Evolutionary conservation across 495 filamentous ascomycete species (phyloP).

Genomic region (Jackrogersella multiformis): DNA sequence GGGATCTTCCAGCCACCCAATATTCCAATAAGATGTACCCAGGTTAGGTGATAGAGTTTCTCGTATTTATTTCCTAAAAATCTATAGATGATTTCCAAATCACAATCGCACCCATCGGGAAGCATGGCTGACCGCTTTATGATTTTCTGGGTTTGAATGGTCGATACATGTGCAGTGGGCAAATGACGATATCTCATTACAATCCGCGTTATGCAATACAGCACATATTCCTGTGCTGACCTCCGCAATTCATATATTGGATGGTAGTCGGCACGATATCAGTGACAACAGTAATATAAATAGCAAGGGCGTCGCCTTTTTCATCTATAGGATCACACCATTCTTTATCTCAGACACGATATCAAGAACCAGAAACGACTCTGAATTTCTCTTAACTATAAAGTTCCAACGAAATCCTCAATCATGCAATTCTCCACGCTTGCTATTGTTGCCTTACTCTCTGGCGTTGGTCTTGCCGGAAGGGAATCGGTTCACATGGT

Average conservation of each 20-base stretch:
- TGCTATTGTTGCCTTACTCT: conserved; percentile 7
- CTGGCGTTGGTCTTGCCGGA: conserved; percentile 8
- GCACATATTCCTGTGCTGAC: too few relatives aligned
- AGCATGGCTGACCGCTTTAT: too few relatives aligned
- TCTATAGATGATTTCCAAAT: too few relatives aligned
- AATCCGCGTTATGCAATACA: too few relatives aligned
- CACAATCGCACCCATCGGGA: too few relatives aligned
- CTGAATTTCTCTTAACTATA: neutral
- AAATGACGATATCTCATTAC: too few relatives aligned
- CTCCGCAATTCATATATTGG: neutral
- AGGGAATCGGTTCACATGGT: conserved; percentile 34
- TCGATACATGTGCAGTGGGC: too few relatives aligned
- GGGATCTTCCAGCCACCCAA: too few relatives aligned
- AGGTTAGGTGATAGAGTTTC: too few relatives aligned
- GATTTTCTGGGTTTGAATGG: too few relatives aligned
- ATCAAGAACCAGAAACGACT: neutral
- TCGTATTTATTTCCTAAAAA: too few relatives aligned
- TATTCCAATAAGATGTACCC: too few relatives aligned
- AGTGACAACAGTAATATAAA: neutral
- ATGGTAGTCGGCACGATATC: neutral
- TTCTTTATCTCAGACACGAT: conserved; percentile 1
- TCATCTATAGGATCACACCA: neutral
- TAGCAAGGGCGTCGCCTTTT: neutral
- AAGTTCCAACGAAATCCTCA: neutral
- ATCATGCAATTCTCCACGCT: conserved; percentile 17